phyloP scores from a whole-genome alignment of 2,329 filamentous ascomycete genomes.

The Thelonectria rubi region DNA sequence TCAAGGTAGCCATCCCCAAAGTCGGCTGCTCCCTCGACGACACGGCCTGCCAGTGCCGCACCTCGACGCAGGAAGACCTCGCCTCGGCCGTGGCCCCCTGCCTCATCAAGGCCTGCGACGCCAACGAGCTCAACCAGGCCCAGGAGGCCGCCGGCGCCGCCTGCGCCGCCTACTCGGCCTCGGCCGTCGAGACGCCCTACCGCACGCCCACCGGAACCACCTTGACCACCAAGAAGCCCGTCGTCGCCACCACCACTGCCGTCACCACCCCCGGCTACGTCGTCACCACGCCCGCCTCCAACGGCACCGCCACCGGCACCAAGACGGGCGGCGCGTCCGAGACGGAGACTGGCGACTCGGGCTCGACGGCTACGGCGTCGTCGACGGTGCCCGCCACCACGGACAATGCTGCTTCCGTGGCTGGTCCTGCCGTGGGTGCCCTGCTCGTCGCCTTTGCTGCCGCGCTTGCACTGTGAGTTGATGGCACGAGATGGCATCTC shows the following conservation, averaged over 20 bases:
- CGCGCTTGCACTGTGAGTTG: slow-evolving; percentile 46
- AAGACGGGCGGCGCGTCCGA: slow-evolving; percentile 2
- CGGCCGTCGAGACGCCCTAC: slow-evolving; percentile 18
- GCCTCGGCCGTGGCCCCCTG: slow-evolving; percentile 44
- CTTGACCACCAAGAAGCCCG: neutral
- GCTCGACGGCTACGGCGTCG: slow-evolving; percentile 10
- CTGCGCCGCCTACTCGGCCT: slow-evolving; percentile 41
- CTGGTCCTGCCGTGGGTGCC: slow-evolving; percentile 42
- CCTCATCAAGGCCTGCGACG: slow-evolving; percentile 47
- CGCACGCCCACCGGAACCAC: too few relatives aligned
- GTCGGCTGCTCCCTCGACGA: slow-evolving; percentile 50
- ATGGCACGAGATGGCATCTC: neutral
- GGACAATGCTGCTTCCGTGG: slow-evolving; percentile 34
- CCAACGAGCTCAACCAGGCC: slow-evolving; percentile 44
- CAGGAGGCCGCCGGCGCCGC: slow-evolving; percentile 44
- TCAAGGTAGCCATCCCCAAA: slow-evolving; percentile 47
- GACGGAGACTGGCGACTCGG: slow-evolving; percentile 6
- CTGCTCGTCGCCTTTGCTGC: slow-evolving; percentile 46
- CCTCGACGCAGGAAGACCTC: slow-evolving; percentile 46
- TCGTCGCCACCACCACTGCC: neutral
- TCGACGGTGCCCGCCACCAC: slow-evolving; percentile 26
- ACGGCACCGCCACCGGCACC: slow-evolving; percentile 25
- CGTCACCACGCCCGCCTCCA: slow-evolving; percentile 24
- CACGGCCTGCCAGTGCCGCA: slow-evolving; percentile 52
- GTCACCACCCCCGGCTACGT: slow-evolving; percentile 15